phyloP scores from a whole-genome alignment of 805 yeast species.

The Nakazawaea holstii region DNA sequence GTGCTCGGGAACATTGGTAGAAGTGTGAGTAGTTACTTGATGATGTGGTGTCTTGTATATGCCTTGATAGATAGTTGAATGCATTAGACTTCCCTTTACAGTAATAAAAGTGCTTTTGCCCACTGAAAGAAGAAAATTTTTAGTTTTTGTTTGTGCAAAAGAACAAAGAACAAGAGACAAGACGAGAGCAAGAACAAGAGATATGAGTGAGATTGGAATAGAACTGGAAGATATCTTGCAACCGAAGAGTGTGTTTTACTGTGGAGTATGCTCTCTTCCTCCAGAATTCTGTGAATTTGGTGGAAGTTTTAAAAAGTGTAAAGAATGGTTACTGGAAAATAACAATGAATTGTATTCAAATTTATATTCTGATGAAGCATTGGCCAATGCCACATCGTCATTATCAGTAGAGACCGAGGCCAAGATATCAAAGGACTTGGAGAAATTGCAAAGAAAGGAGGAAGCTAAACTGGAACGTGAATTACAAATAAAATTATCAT shows the following conservation, averaged over 20 bases:
- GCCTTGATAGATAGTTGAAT: conserved; percentile 31
- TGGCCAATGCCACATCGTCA: conserved; percentile 52
- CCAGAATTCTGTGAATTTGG: conserved; percentile 94
- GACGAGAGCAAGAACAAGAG: background rate
- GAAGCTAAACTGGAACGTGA: conserved; percentile 84
- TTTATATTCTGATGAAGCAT: conserved; percentile 57
- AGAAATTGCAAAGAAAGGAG: conserved; percentile 80
- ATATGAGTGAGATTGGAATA: background rate
- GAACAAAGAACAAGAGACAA: background rate
- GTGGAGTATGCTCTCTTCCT: conserved; percentile 80
- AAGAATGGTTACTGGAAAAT: conserved; percentile 66
- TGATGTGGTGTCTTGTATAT: conserved; percentile 55
- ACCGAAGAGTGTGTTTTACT: conserved; percentile 48
- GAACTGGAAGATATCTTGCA: conserved; percentile 5
- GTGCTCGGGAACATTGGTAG: conserved; percentile 38
- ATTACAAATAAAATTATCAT: conserved; percentile 67
- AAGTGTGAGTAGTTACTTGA: conserved; percentile 45
- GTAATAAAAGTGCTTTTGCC: background rate
- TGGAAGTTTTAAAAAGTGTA: conserved; percentile 73
- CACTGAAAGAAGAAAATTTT: background rate
- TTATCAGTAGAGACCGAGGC: conserved; percentile 75
- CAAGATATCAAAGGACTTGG: conserved; percentile 74
- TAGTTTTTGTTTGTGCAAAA: background rate
- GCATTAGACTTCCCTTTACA: background rate
- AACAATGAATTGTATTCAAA: conserved; percentile 51